These are phyloP conservation scores for Fusarium drepaniforme DNA, from an alignment of 2,329 filamentous ascomycete species.

Conservation along the genomic window DNA sequence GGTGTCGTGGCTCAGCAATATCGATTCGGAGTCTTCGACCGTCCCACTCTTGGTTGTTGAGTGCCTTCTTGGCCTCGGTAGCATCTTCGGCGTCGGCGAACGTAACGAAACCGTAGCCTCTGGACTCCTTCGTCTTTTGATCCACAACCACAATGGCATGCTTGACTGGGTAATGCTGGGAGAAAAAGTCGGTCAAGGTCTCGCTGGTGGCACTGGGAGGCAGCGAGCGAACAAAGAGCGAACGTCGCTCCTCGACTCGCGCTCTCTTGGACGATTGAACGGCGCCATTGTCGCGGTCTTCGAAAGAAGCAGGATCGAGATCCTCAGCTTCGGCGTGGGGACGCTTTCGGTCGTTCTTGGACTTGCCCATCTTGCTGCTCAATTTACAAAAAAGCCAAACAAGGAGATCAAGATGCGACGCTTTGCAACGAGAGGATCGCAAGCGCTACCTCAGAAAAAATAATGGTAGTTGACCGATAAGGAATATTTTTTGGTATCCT, in stretches of 20 bases:
- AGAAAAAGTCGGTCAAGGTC: constrained; percentile 88
- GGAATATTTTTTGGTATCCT: constrained; percentile 16
- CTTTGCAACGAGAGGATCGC: constrained; percentile 24
- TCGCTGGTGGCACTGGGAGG: constrained; percentile 84
- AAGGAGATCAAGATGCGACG: neutral
- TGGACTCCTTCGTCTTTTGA: constrained; percentile 85
- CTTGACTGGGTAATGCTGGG: constrained; percentile 93
- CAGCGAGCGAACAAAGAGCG: constrained; percentile 92
- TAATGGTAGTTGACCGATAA: constrained; percentile 23
- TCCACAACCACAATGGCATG: constrained; percentile 95
- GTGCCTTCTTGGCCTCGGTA: constrained; percentile 80
- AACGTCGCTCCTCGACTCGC: constrained; percentile 71
- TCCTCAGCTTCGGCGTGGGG: constrained; percentile 50
- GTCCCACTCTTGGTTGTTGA: constrained; percentile 82
- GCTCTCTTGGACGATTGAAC: constrained; percentile 64
- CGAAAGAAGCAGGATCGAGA: constrained; percentile 43
- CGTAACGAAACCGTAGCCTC: constrained; percentile 96
- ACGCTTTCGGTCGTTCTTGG: constrained; percentile 52
- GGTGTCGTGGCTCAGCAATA: constrained; percentile 85
- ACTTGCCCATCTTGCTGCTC: constrained; percentile 43
- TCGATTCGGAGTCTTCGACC: constrained; percentile 89
- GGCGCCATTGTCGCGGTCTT: constrained; percentile 48
- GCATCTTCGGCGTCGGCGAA: constrained; percentile 96
- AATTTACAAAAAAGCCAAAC: neutral
- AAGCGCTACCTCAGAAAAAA: constrained; percentile 39